Evolutionary conservation across 768 basidiomycete species (phyloP).

Genomic region (Boletus patriciae): DNA sequence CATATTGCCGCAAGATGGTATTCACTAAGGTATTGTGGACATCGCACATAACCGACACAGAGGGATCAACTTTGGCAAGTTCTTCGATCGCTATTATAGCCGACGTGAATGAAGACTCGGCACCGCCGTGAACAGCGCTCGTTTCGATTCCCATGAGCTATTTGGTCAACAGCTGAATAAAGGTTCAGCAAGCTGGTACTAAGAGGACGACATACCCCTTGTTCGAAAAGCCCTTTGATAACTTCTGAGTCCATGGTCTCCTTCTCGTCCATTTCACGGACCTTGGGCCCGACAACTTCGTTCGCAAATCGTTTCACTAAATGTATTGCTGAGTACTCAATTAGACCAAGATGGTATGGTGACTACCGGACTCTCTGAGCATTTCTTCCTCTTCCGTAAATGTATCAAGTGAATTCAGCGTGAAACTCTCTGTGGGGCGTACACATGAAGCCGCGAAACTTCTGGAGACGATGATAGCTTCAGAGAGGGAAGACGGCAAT

Average conservation of each 20-base stretch:
- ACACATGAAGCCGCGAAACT: conserved; percentile 26
- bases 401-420: conserved; percentile 64
- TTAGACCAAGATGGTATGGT: neutral
- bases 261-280: conserved; percentile 97
- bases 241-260: conserved; percentile 89
- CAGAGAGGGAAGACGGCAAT: neutral
- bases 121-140: conserved; percentile 74
- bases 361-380: conserved; percentile 85
- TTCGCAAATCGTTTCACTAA: conserved; percentile 84
- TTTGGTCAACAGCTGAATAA: neutral
- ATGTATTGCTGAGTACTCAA: conserved; percentile 8
- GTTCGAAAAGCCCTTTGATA: conserved; percentile 89
- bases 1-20: conserved; percentile 88
- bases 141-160: conserved; percentile 99
- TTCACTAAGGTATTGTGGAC: conserved; percentile 99
- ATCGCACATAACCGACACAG: conserved; percentile 94
- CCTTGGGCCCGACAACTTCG: conserved; percentile 88
- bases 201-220: conserved; percentile 64
- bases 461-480: conserved; percentile 12
- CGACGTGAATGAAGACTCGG: conserved; percentile 89
- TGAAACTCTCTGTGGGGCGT: conserved; percentile 28
- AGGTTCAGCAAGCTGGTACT: neutral
- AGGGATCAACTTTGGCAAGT: conserved; percentile 93
- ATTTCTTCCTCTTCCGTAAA: conserved; percentile 96
- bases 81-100: conserved; percentile 98